These are phyloP conservation scores for Dorcoceras hygrometricum DNA, from an alignment of 257 asterid genomes.

Conservation along the genomic window DNA sequence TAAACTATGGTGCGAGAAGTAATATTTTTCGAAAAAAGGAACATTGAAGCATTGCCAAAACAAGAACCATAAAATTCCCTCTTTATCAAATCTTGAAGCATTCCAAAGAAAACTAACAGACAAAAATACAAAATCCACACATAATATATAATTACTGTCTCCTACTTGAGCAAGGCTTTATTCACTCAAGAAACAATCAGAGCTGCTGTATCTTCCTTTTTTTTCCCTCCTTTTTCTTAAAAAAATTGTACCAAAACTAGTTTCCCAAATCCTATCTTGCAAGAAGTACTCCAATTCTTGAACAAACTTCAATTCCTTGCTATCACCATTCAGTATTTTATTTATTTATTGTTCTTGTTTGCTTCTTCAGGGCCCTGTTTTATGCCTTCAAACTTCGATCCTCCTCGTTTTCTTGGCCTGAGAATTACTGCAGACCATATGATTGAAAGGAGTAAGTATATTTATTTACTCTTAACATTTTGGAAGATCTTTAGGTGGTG, in stretches of 20 bases:
- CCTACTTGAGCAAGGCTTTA: slow-evolving; percentile 28
- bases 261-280: no score
- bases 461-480: slow-evolving; percentile 34
- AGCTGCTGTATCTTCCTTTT: not conserved
- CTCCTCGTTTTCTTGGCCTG: not conserved
- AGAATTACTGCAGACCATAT: slow-evolving; percentile 14
- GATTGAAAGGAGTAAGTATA: not conserved
- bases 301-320: not conserved
- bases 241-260: no score
- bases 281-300: not conserved
- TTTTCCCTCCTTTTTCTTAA: no score
- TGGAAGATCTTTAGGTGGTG: slow-evolving; percentile 88
- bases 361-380: slow-evolving; percentile 10
- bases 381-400: not conserved
- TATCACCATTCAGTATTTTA: not conserved
- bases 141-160: slow-evolving; percentile 22
- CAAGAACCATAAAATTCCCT: not conserved
- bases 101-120: not conserved
- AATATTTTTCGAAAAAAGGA: no score
- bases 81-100: not conserved
- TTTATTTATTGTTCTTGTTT: not conserved
- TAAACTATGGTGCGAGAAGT: not conserved
- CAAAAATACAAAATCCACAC: not conserved
- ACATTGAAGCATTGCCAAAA: not conserved
- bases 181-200: slow-evolving; percentile 34